A percentile compares a stretch with the other conserved stretches of the same genome.
These are phyloP conservation scores for Sphaerulina musiva DNA, from an alignment of 2,329 filamentous ascomycete genomes.

Conservation along the genomic window DNA sequence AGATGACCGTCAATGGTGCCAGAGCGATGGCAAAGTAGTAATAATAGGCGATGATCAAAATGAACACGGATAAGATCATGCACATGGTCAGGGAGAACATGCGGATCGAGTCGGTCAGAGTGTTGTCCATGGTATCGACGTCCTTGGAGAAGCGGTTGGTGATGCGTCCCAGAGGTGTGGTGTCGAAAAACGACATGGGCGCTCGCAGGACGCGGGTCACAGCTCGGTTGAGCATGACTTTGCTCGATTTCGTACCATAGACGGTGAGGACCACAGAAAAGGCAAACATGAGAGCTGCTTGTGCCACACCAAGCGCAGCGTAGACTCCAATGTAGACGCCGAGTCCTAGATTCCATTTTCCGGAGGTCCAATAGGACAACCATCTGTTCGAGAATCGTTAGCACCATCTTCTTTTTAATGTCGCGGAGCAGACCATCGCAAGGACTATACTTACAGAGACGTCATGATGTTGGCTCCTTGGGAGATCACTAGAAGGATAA, in stretches of 20 bases:
- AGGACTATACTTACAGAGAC: constrained; percentile 46
- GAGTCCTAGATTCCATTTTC: constrained; percentile 61
- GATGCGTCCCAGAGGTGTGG: constrained; percentile 87
- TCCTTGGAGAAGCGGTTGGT: constrained; percentile 95
- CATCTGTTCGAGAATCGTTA: constrained; percentile 41
- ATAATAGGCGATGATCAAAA: constrained; percentile 90
- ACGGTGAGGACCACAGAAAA: constrained; percentile 75
- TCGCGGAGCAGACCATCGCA: no score
- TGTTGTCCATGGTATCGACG: constrained; percentile 91
- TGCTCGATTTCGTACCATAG: constrained; percentile 74
- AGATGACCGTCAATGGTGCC: constrained; percentile 64
- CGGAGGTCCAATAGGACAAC: constrained; percentile 88
- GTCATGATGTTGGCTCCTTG: constrained; percentile 83
- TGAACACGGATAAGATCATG: constrained; percentile 77
- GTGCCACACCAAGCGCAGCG: constrained; percentile 62
- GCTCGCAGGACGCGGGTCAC: constrained; percentile 66
- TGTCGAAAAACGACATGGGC: constrained; percentile 90
- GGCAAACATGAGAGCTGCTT: constrained; percentile 68
- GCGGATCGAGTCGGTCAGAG: constrained; percentile 76
- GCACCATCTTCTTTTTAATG: no score
- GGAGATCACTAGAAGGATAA: constrained; percentile 61
- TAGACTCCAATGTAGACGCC: constrained; percentile 60
- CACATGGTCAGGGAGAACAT: constrained; percentile 86
- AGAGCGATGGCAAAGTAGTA: constrained; percentile 74
- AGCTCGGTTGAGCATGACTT: constrained; percentile 71